phyloP scores from a whole-genome alignment of 257 asterid genomes.

The Scutellaria minor region DNA sequence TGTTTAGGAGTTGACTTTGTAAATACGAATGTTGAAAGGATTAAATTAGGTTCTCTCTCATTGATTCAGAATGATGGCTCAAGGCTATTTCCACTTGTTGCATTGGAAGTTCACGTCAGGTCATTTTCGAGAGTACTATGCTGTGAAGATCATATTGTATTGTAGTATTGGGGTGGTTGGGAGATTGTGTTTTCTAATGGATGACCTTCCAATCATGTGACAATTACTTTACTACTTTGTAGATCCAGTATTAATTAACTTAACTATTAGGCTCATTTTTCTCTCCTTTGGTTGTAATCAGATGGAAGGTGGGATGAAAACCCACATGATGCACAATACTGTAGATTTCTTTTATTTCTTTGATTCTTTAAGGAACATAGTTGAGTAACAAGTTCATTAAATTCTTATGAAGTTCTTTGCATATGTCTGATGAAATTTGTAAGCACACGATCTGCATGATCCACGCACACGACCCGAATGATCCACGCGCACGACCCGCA shows the following conservation, averaged over 20 bases:
- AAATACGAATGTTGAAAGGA: not conserved
- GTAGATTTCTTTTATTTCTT: not conserved
- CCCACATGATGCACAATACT: not conserved
- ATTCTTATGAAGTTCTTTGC: slow-evolving; percentile 9
- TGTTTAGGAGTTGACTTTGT: slow-evolving; percentile 24
- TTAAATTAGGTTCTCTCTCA: not conserved
- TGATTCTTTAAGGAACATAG: slow-evolving; percentile 10
- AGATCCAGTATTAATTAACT: slow-evolving; percentile 2
- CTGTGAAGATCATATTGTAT: not conserved
- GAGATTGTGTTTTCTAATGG: not conserved
- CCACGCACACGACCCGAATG: no score
- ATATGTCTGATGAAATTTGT: not conserved
- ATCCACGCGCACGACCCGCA: not conserved
- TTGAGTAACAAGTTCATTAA: not conserved
- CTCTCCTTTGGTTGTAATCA: not conserved
- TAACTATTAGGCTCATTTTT: not conserved
- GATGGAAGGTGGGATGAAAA: not conserved
- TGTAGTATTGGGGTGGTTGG: not conserved
- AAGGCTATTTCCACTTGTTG: not conserved
- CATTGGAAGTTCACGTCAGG: not conserved
- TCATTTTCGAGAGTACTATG: not conserved
- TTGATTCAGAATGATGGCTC: slow-evolving; percentile 19
- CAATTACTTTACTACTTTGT: not conserved
- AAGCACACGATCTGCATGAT: not conserved
- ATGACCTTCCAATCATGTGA: slow-evolving; percentile 2